Percentiles rank a stretch among this genome's conserved stretches.
Evolutionary conservation across 371 early-diverging fungal genomes (phyloP).

Genomic region (Mortierella sp.): DNA sequence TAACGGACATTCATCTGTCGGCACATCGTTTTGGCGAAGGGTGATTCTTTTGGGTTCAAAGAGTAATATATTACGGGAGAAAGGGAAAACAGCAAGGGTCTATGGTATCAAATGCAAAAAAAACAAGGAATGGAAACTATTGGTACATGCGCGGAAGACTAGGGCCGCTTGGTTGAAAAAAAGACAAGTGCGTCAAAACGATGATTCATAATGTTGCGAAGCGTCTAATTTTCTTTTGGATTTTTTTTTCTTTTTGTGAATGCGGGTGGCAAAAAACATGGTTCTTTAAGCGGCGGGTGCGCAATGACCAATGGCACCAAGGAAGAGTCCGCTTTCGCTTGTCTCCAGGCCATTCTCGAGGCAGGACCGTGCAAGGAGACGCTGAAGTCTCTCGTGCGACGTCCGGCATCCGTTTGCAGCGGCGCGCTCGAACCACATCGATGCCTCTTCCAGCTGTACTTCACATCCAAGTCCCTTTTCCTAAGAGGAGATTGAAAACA

Average conservation of each 20-base stretch:
- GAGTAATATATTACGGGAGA: background rate
- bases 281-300: constrained; percentile 67
- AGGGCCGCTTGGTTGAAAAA: background rate
- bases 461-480: constrained; percentile 81
- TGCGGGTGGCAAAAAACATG: background rate
- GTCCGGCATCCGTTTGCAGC: constrained; percentile 70
- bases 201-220: background rate
- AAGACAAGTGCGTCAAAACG: background rate
- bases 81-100: background rate
- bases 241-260: constrained; percentile 9
- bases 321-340: constrained; percentile 57
- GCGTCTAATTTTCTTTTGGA: background rate
- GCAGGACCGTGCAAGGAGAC: constrained; percentile 65
- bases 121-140: background rate
- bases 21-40: background rate
- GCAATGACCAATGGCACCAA: constrained; percentile 65
- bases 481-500: constrained; percentile 28
- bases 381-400: constrained; percentile 67
- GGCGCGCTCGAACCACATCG: constrained; percentile 79
- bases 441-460: constrained; percentile 71
- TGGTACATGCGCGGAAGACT: constrained; percentile 12
- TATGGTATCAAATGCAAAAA: constrained; percentile 15
- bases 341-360: constrained; percentile 59
- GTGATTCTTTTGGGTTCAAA: background rate
- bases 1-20: background rate